Base-by-base conservation (phyloP, 1,139 yeast species). In the Fermentozyma sake region DNA sequence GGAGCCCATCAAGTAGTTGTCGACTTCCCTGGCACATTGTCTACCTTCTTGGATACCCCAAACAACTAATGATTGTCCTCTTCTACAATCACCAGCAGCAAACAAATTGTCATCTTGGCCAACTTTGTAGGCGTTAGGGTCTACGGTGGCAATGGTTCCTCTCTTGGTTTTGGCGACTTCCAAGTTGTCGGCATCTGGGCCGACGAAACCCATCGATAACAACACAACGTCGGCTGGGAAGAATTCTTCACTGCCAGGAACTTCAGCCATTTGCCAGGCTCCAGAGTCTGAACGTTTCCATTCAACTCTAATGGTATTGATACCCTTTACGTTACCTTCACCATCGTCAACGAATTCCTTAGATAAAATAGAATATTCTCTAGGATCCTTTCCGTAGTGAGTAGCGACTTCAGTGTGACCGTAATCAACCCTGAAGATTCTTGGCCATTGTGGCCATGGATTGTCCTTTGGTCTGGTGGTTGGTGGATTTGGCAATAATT, bases 371-470 rank as follows among this genome's bases (percentile, higher is more conserved):
- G 95, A 84, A 63, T 86, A 91, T 58, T 91, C 96, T 65, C 98
- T 84, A 35, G 98, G 98, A 58, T 91, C 98, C 59, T 81, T 82
- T 43, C 97, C 97, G 55, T 87, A 91, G 58, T 87, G 96, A 30
- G 86, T 82, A 37, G 85, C 73, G 30, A 91, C 97, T 61, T 91
- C 98, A 41, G 93, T 73, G 62, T 91, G 98, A 47, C 98, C 98
- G 52, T 91, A 91, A 64, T 91, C 98, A 35, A 91, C 95, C 54
- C 97, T 78, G 81, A 91, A 89, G 50, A 91, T 76, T 58, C 96
- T 76, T 44, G 98, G 97, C 97, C 97, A 91, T 65, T 91, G 98
- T 32, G 98, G 98, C 98, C 98, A 91, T 61, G 98, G 98, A 61
- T 91, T 91, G 62, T 91, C 96, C 63, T 79, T 83, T 32, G 91